These are phyloP conservation scores for Hygrophoropsis aurantiaca DNA, from an alignment of 768 basidiomycete genomes.

Conservation along the genomic window DNA sequence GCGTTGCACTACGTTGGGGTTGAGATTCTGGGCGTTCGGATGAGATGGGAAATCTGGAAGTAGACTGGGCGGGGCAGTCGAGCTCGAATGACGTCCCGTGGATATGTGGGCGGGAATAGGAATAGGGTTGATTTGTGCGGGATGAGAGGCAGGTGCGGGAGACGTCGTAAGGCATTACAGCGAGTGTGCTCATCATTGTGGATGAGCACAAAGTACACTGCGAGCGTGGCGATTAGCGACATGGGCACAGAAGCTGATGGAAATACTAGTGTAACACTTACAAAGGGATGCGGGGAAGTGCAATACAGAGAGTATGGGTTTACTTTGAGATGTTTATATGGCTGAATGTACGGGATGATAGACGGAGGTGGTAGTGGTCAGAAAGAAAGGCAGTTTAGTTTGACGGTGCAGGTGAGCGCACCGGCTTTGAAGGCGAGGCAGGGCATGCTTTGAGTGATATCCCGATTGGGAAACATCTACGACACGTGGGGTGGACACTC, in stretches of 20 bases:
- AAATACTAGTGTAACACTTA: background rate
- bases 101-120: constrained; percentile 14
- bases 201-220: constrained; percentile 11
- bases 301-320: background rate
- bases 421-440: constrained; percentile 32
- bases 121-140: constrained; percentile 11
- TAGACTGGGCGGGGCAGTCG: constrained; percentile 20
- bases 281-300: background rate
- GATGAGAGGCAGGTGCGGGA: constrained; percentile 13
- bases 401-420: constrained; percentile 22
- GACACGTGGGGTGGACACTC: constrained; percentile 25
- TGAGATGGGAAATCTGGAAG: constrained; percentile 36
- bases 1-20: constrained; percentile 14
- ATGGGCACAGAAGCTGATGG: background rate
- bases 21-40: constrained; percentile 35
- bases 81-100: constrained; percentile 13
- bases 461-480: constrained; percentile 27
- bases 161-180: background rate
- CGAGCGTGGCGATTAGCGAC: constrained; percentile 12
- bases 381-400: constrained; percentile 16
- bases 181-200: constrained; percentile 16
- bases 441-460: constrained; percentile 28
- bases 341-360: constrained; percentile 1
- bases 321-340: background rate
- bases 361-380: constrained; percentile 7